Evolutionary conservation across 805 yeast species (phyloP), one percentile per base, ranked within the genome.

Genomic region (Pichia rugopelliculosa): DNA sequence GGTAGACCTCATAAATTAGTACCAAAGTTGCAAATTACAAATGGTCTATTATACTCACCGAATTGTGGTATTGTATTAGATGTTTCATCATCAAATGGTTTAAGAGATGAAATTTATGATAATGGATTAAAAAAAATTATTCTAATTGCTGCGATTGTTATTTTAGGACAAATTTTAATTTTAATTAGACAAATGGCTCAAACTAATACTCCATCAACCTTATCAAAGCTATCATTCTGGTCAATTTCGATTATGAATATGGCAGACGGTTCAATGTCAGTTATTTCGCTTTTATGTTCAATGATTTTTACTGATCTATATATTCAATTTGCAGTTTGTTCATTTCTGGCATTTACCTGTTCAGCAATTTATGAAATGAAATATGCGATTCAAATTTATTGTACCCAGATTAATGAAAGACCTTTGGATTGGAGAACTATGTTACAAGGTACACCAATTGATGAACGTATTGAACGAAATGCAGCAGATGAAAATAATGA

Each of bases 1-100:
- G 97, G 97, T 0, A 69, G 85, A 51, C 96, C 96, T 2, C 74
- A 81, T 15, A 72, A 75, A 17, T 50, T 58, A 1, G 59, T 82
- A 6, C 96, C 96, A 0, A 57, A 63, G 0, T 53, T 90, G 17
- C 67, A 66, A 27, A 57, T 90, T 10, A 61, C 73, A 2, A 65
- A 74, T 11, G 88, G 84, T 7, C 52, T 87, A 13, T 50, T 87
- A 18, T 89, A 86, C 58, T 87, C 96, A 0, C 97, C 97, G 0
- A 96, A 90, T 60, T 90, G 98, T 69, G 95, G 90, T 0, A 59
- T 83, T 3, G 60, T 75, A 2, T 51, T 87, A 5, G 61, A 65
- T 6, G 38, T 75, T 7, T 61, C 62, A 8, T 53, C 58, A 7
- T 63, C 69, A 3, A 46, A 48, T 13, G 96, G 96, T 1, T 66